A percentile compares a stretch with the other conserved stretches of the same genome.
phyloP scores from a whole-genome alignment of 345 rosid species.

The Eucalyptus erythrocorys region DNA sequence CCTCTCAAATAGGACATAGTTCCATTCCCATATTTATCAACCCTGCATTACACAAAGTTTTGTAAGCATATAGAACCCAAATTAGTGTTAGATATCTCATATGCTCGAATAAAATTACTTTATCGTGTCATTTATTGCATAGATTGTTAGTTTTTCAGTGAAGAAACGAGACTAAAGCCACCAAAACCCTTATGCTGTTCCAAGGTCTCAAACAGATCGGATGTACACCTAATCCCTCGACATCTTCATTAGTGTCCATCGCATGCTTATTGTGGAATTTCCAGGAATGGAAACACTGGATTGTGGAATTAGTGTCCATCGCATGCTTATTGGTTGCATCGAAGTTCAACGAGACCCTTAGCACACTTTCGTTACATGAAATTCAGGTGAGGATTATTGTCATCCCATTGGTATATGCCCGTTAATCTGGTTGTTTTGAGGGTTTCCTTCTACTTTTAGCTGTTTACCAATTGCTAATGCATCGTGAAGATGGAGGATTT shows the following conservation, averaged over 20 bases:
- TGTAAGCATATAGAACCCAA: not conserved
- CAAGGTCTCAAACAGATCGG: not conserved
- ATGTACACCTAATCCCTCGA: not conserved
- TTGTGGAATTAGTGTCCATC: slow-evolving; percentile 45
- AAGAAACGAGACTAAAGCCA: not conserved
- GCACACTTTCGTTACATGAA: slow-evolving; percentile 30
- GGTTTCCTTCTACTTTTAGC: not conserved
- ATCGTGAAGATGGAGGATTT: slow-evolving; percentile 39
- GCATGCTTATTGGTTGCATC: slow-evolving; percentile 63
- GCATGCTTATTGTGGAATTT: too few species aligned
- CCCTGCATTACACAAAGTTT: not conserved
- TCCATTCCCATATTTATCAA: not conserved
- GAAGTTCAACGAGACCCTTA: slow-evolving; percentile 43
- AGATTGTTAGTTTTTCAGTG: not conserved
- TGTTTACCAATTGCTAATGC: not conserved
- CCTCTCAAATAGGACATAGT: not conserved
- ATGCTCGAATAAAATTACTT: not conserved
- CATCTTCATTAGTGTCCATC: too few species aligned
- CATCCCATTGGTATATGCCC: not conserved
- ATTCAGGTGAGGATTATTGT: slow-evolving; percentile 30
- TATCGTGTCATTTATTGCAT: not conserved
- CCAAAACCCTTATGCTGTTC: not conserved
- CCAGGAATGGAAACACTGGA: slow-evolving; percentile 66
- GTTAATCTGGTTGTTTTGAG: not conserved
- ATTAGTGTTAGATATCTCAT: not conserved